Evolutionary conservation across 768 basidiomycete genomes (phyloP), one percentile per base, ranked within the genome.

Genomic region (Tremella yokohamensis): DNA sequence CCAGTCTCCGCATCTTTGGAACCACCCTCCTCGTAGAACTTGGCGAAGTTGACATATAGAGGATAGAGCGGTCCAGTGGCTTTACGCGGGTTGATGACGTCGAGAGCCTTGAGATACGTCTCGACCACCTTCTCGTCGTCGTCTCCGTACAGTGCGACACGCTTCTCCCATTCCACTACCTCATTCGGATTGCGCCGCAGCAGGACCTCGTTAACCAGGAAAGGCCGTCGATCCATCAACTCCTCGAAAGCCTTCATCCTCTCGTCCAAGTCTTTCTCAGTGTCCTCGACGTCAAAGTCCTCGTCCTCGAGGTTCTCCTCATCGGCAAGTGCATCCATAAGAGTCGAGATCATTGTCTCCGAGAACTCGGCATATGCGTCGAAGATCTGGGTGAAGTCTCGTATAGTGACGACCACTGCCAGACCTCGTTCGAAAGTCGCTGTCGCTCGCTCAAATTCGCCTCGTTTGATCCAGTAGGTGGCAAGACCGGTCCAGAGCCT

Each of bases 121-220:
- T 90, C 88, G 13, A 90, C 90, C 18, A 90, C 92, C 82, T 92
- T 94, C 65, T 88, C 89, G 69, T 99, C 93, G 64, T 96, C 84
- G 54, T 92, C 87, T 2, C 88, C 96, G 83, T 85, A 94, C 24
- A 98, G 78, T 1, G 92, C 93, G 18, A 98, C 84, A 37, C 94
- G 81, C 78, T 99, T 99, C 79, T 98, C 96, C 96, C 96, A 99
- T 75, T 99, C 96, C 65, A 96, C 91, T 1, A 98, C 96, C 68
- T 99, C 96, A 66, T 97, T 89, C 3, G 90, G 89, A 80, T 99
- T 99, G 68, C 96, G 81, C 61, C 96, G 80, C 37, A 98, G 76
- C 15, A 98, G 79, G 12, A 98, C 96, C 68, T 97, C 93, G 68
- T 99, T 99, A 47, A 96, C 85, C 61, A 99, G 80, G 82, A 99